phyloP scores from a whole-genome alignment of 345 rosid genomes.

The Rhodamnia argentea region DNA sequence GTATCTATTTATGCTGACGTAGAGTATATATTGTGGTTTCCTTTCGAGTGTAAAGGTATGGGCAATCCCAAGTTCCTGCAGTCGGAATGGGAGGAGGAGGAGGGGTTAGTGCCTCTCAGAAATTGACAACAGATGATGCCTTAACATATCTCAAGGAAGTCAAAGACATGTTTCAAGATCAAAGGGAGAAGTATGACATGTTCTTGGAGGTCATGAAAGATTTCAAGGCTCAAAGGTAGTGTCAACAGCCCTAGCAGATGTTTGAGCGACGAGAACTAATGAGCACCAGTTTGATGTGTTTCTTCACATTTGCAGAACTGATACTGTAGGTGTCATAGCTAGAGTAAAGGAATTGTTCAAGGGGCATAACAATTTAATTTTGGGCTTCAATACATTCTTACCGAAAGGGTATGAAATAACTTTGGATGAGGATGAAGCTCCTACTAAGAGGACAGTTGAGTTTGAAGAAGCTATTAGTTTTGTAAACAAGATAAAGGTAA shows the following conservation, averaged over 20 bases:
- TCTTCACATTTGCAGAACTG: slow-evolving; percentile 46
- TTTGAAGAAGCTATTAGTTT: slow-evolving; percentile 73
- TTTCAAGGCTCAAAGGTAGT: slow-evolving; percentile 86
- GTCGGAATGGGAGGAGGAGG: slow-evolving; percentile 12
- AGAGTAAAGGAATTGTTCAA: slow-evolving; percentile 85
- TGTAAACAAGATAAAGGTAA: slow-evolving; percentile 84
- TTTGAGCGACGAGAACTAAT: neutral
- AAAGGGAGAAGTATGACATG: slow-evolving; percentile 76
- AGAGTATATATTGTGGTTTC: neutral
- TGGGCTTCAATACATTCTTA: slow-evolving; percentile 90
- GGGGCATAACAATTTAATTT: slow-evolving; percentile 85
- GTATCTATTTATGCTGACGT: neutral
- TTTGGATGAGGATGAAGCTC: slow-evolving; percentile 68
- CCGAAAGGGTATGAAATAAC: slow-evolving; percentile 92
- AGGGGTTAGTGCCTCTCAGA: slow-evolving; percentile 31
- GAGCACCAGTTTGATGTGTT: slow-evolving; percentile 13
- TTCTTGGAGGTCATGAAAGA: slow-evolving; percentile 97
- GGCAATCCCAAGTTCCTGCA: slow-evolving; percentile 21
- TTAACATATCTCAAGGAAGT: slow-evolving; percentile 77
- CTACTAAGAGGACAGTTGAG: slow-evolving; percentile 82
- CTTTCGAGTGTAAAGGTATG: slow-evolving; percentile 12
- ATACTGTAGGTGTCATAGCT: slow-evolving; percentile 86
- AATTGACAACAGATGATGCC: slow-evolving; percentile 80
- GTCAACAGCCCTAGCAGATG: neutral
- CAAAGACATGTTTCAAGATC: slow-evolving; percentile 89